These are phyloP conservation scores for Talaromyces sp. DNA, from an alignment of 2,329 filamentous ascomycete genomes.

Conservation along the genomic window DNA sequence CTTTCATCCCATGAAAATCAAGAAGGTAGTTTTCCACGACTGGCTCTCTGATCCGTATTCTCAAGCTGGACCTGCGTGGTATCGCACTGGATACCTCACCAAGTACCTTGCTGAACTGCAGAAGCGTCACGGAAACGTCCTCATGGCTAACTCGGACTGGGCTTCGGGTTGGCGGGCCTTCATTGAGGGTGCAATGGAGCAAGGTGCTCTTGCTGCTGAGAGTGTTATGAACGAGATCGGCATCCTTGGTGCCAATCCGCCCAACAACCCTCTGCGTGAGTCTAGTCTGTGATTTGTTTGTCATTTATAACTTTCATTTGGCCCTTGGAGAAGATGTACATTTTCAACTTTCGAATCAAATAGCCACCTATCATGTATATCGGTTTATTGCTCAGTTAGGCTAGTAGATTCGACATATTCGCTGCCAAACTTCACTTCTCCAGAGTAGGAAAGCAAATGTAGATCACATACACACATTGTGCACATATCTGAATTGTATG, in stretches of 20 bases:
- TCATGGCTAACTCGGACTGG: conserved; percentile 10
- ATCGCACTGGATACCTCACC: conserved; percentile 10
- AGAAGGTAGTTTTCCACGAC: conserved; percentile 24
- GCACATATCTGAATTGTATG: no score
- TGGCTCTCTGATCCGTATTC: conserved; percentile 31
- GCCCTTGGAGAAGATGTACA: no score
- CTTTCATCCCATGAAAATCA: conserved; percentile 15
- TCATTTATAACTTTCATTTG: not conserved
- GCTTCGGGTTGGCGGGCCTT: conserved; percentile 5
- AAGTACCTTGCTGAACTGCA: conserved; percentile 3
- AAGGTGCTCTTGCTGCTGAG: not conserved
- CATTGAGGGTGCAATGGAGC: conserved; percentile 10
- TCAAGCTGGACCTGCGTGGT: conserved; percentile 22
- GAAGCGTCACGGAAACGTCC: conserved; percentile 6
- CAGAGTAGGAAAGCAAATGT: no score
- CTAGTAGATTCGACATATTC: no score
- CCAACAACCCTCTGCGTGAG: not conserved
- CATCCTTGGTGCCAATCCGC: not conserved
- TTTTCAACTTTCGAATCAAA: no score
- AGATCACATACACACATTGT: no score
- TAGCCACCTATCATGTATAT: no score
- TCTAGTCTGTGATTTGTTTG: not conserved
- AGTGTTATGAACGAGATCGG: not conserved
- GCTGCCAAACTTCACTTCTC: no score
- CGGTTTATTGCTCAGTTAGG: no score